Evolutionary conservation across 2,329 filamentous ascomycete genomes (phyloP), one percentile per base, ranked within the genome.

Genomic region (Aureobasidium namibiae): DNA sequence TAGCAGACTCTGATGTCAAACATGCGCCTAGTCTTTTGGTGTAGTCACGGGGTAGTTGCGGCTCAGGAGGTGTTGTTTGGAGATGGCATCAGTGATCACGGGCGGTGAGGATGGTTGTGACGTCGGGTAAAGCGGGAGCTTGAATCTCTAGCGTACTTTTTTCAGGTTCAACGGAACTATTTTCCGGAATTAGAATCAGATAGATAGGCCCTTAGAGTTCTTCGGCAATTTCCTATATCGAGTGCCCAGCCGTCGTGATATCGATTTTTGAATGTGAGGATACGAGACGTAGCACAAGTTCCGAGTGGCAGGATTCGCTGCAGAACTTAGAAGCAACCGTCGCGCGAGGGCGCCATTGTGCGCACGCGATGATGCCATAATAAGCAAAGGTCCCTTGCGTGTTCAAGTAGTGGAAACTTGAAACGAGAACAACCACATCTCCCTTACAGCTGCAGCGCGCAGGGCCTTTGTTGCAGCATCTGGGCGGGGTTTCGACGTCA

Each of bases 71-170:
- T 54, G 36, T 42, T 54, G 50, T 54, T 31, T 54, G 38, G 9
- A 33, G 36, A 42, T 54, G 38, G 16, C 33, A 13, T 16, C 50
- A 42, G 33, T 33, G 38, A 26, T 29, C 23, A 26, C 42, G 14
- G 38, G 50, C 50, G 50, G 50, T 54, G 52, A 56, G 39, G 26
- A 44, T n/a, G n/a, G n/a, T n/a, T 45, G 52, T 56, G 52, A 56
- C 52, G 52, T 56, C 52, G 52, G 39, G 26, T 29, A 36, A 18
- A 26, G 21, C 52, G 29, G 52, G 9, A 56, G 52, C 52, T 33
- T 44, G 39, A 36, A 39, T 24, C 52, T 41, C 24, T 45, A 56
- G 52, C 52, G 52, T 21, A 31, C 16, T 44, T 54, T 39, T 45
- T 54, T 10, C 36, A 42, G 50, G 34, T 54, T 56, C 52, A 56